Evolutionary conservation across 768 basidiomycete species (phyloP), one percentile per base, ranked within the genome.

Genomic region (Tremella fuciformis): DNA sequence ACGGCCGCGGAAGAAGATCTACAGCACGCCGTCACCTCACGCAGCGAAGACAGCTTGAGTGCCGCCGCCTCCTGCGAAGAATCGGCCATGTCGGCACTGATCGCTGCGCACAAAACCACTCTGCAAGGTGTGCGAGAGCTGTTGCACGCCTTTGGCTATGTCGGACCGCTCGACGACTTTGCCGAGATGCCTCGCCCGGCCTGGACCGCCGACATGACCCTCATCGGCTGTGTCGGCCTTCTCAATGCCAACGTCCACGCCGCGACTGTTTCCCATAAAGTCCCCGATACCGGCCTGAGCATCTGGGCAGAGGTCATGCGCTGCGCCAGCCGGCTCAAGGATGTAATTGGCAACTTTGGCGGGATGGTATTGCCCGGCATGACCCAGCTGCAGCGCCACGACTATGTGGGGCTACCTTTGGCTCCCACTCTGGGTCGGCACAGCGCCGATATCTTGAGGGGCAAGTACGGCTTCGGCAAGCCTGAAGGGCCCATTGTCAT

Each of bases 171-270:
- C 4, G 71, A 73, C 37, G 29, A 40, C 9, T 49, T 60, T 29
- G 68, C 62, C 21, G 71, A 67, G 13, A 62, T 73, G 64, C 71
- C 71, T 42, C 41, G 69, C 37, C 69, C 71, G 16, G 25, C 44
- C 13, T 73, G 71, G 71, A 61, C 62, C 3, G 65, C 57, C 19
- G 68, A 76, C 21, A 75, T 79, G 47, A 87, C 92, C 73, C 81
- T 97, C 25, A 88, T 94, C 26, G 83, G 96, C 2, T 89, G 88
- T 8, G 62, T 73, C 21, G 68, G 66, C 16, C 48, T 66, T 3
- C 48, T 73, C 16, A 62, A 61, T 8, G 57, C 63, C 34, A 67
- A 59, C 21, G 86, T 89, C n/a, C 86, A 94, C 50, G 91, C 92
- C 0, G 71, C 71, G 3, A 50, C 59, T 13, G 53, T 49, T 2